phyloP scores from a whole-genome alignment of 2,329 filamentous ascomycete species.

The Trichoderma sp. region DNA sequence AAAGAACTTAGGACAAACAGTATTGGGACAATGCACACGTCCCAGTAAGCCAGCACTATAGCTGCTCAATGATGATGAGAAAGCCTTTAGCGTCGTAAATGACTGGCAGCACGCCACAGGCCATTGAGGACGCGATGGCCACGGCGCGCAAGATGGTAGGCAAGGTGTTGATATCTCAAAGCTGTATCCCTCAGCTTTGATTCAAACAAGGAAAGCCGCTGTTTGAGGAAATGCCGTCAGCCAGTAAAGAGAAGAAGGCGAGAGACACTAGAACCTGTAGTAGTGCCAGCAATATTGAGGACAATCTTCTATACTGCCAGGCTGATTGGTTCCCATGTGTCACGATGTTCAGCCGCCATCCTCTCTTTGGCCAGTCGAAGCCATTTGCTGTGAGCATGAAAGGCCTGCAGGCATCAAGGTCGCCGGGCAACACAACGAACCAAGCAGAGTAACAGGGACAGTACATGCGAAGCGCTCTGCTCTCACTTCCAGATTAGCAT shows the following conservation, averaged over 20 bases:
- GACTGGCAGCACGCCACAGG: constrained; percentile 59
- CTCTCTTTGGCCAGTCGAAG: constrained; percentile 37
- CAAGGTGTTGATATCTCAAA: constrained; percentile 52
- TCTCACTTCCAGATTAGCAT: background rate
- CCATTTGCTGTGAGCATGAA: constrained; percentile 36
- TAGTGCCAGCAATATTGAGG: constrained; percentile 38
- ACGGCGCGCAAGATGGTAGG: constrained; percentile 46
- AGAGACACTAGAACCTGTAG: constrained; percentile 36
- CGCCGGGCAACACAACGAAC: constrained; percentile 41
- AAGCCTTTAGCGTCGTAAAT: constrained; percentile 49
- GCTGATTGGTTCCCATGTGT: constrained; percentile 37
- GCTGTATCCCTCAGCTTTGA: constrained; percentile 39
- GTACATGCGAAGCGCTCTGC: constrained; percentile 39
- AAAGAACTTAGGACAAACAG: constrained; percentile 28
- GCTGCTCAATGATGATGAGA: constrained; percentile 36
- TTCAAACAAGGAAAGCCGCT: constrained; percentile 41
- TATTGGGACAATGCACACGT: constrained; percentile 34
- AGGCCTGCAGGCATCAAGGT: constrained; percentile 36
- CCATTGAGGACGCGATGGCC: constrained; percentile 51
- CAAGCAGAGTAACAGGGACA: constrained; percentile 39
- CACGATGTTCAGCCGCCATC: constrained; percentile 38
- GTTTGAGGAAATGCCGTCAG: constrained; percentile 41
- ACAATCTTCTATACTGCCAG: constrained; percentile 34
- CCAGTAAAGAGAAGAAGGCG: constrained; percentile 36
- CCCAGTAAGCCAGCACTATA: constrained; percentile 41